These are phyloP conservation scores for Sporothrix variecibatus DNA, from an alignment of 2,329 filamentous ascomycete species.

Conservation along the genomic window DNA sequence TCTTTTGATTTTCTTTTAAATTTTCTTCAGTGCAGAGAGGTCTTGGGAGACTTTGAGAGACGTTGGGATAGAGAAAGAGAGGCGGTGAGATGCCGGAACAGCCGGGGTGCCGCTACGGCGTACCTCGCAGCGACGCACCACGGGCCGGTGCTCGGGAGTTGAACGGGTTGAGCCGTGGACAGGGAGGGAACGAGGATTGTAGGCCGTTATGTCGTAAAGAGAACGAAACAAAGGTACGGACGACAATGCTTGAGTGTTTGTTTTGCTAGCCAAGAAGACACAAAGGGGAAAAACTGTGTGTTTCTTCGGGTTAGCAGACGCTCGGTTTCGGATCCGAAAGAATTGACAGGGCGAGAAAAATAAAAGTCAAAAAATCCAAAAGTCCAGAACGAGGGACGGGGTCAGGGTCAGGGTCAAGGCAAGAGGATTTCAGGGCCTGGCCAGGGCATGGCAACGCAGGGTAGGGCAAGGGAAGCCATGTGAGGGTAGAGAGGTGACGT, in stretches of 20 bases:
- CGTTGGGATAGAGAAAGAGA: background rate
- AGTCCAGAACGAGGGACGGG: background rate
- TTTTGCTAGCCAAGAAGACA: slow-evolving; percentile 8
- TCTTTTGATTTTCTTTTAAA: background rate
- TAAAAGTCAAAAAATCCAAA: background rate
- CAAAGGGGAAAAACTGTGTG: background rate
- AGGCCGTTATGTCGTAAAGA: background rate
- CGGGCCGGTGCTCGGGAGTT: slow-evolving; percentile 4
- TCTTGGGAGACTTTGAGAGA: background rate
- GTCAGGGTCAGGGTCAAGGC: background rate
- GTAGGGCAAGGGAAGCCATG: background rate
- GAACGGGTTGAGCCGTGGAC: slow-evolving; percentile 5
- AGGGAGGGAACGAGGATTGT: background rate
- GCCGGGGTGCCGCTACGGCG: background rate
- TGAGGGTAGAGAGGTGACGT: background rate
- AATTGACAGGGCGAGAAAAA: slow-evolving; percentile 6
- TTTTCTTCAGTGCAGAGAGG: background rate
- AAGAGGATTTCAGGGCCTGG: background rate
- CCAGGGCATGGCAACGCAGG: background rate
- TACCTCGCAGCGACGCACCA: slow-evolving; percentile 7
- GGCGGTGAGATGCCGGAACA: background rate
- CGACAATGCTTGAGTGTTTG: background rate
- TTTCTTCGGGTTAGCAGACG: slow-evolving; percentile 22
- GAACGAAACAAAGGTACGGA: background rate
- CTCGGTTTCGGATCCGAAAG: slow-evolving; percentile 25